Conservation (phyloP, 2,329 filamentous ascomycete species). For the Stachybotrys elegans region DNA sequence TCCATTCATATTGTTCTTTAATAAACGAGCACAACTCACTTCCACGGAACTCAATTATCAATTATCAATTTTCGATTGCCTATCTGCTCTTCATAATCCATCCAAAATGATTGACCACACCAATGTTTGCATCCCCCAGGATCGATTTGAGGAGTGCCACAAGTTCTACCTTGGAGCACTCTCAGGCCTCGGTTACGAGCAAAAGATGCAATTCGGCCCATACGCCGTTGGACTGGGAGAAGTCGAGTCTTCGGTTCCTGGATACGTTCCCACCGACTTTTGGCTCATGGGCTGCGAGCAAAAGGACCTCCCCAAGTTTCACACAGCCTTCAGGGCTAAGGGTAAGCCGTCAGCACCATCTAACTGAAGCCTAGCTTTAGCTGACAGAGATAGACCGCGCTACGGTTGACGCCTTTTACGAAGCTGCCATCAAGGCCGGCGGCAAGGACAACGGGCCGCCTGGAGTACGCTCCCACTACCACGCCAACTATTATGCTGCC, state of each 20-base stretch:
- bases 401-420: constrained; percentile 39
- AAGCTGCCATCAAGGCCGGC: constrained; percentile 31
- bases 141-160: constrained; percentile 20
- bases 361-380: not conserved
- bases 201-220: constrained; percentile 19
- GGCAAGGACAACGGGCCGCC: constrained; percentile 44
- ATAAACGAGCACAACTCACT: no score
- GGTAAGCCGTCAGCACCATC: constrained; percentile 12
- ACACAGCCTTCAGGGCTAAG: constrained; percentile 26
- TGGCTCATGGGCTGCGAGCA: constrained; percentile 21
- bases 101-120: constrained; percentile 31
- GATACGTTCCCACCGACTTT: constrained; percentile 18
- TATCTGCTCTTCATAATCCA: not conserved
- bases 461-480: constrained; percentile 37
- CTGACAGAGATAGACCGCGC: constrained; percentile 26
- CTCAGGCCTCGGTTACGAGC: constrained; percentile 29
- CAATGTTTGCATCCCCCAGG: constrained; percentile 21
- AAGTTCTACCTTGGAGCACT: constrained; percentile 29
- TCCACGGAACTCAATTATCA: no score
- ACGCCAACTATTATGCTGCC: constrained; percentile 42
- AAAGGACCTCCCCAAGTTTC: constrained; percentile 11
- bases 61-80: no score
- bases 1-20: no score
- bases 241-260: constrained; percentile 6
- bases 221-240: constrained; percentile 26